Base-by-base conservation (phyloP, 176 grass and related monocot species). In the Musa acuminata region DNA sequence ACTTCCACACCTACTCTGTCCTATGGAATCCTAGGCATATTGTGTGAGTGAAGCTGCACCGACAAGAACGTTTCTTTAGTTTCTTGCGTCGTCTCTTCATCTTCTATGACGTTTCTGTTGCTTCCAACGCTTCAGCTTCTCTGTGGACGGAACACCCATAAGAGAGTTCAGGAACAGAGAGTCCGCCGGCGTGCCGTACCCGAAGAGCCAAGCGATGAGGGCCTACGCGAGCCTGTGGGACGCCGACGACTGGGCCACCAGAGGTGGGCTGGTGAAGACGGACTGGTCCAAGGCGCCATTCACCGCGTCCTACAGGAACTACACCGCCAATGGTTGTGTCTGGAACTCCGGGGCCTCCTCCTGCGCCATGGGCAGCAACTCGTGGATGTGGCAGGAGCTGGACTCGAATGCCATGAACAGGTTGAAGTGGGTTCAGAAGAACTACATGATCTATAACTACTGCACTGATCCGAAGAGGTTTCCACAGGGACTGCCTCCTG, bases 371-470 rank as follows among this genome's bases (percentile, higher is more conserved):
- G 69, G 49, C 1, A 24, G 20, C 11, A 53, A 20, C 50, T 9
- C 14, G 1, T 72, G 69, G 69, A 72, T 72, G 69, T 21, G 49
- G 50, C 69, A 72, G 50, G 69, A 72, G 69, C 50, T 72, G 0
- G 69, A 72, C 13, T 24, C 69, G 13, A 23, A 51, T 13, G 48
- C 9, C 69, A 19, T 12, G 49, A 50, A 72, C 9, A 53, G 51
- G 50, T 52, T 72, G 69, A 72, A 23, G 51, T 72, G n/a, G 69
- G 69, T 25, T 49, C 69, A 24, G 50, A 72, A 22, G 50, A 72
- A 72, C 69, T 72, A 72, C 48, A 72, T 72, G 69, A 72, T 72
- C 51, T 72, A 72, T 6, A 53, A 72, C 49, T 72, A 72, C 48
- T 72, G 69, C 21, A 13, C 69, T 8, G 69, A 72, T 13, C 0